Percentiles rank a stretch among this genome's conserved stretches.
phyloP scores from a whole-genome alignment of 768 basidiomycete species.

The Tylopilus sp. region DNA sequence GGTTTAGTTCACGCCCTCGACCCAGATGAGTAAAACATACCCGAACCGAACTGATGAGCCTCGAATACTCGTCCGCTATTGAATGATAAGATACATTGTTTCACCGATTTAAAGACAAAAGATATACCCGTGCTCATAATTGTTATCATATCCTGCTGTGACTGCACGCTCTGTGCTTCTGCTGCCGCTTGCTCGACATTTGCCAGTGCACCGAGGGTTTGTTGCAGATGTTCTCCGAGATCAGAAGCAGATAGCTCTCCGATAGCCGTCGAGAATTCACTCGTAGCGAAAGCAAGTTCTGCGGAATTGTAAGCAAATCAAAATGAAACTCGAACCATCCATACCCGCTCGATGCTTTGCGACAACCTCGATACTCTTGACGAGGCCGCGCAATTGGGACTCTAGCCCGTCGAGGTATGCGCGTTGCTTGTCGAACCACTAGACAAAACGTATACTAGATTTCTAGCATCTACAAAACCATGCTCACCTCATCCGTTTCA shows the following conservation, averaged over 20 bases:
- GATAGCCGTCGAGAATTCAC: constrained; percentile 79
- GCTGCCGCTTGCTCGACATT: constrained; percentile 73
- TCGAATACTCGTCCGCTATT: constrained; percentile 85
- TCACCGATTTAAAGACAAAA: not conserved
- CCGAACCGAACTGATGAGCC: constrained; percentile 82
- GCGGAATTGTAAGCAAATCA: not conserved
- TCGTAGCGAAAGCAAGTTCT: constrained; percentile 68
- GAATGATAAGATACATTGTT: constrained; percentile 6
- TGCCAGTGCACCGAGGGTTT: constrained; percentile 65
- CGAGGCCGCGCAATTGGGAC: constrained; percentile 79
- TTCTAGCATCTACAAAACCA: not conserved
- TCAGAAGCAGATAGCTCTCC: constrained; percentile 72
- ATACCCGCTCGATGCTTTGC: constrained; percentile 76
- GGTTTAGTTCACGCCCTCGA: not conserved
- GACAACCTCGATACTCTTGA: constrained; percentile 84
- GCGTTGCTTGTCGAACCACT: constrained; percentile 94
- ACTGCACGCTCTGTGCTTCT: constrained; percentile 69
- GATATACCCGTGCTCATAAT: constrained; percentile 68
- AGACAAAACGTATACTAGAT: not conserved
- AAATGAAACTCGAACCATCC: constrained; percentile 8
- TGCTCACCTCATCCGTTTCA: constrained; percentile 79
- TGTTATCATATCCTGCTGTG: constrained; percentile 78
- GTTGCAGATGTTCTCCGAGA: constrained; percentile 67
- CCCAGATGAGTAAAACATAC: constrained; percentile 41
- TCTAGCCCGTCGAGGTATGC: constrained; percentile 86